Conservation (phyloP, 768 basidiomycete genomes). For the Termitomyces sp. region DNA sequence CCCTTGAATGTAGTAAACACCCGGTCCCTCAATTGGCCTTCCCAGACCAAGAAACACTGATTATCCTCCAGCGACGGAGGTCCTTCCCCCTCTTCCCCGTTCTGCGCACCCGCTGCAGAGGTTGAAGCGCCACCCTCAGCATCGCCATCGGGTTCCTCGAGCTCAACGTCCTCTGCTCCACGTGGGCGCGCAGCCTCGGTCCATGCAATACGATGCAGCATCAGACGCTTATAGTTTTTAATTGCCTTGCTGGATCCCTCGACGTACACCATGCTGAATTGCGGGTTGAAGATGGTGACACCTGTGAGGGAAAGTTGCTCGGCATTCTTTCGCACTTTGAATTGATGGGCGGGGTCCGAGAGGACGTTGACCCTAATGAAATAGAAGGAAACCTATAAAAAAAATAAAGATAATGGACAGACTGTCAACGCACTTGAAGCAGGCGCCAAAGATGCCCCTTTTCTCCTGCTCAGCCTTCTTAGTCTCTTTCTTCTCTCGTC, state of each 20-base stretch:
- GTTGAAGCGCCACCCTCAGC: slow-evolving; percentile 36
- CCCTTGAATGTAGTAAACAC: slow-evolving; percentile 79
- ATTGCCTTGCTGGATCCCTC: slow-evolving; percentile 89
- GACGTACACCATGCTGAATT: slow-evolving; percentile 89
- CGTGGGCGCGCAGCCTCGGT: slow-evolving; percentile 85
- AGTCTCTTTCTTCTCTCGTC: slow-evolving; percentile 80
- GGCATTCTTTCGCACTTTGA: slow-evolving; percentile 96
- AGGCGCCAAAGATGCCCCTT: slow-evolving; percentile 77
- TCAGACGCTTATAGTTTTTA: slow-evolving; percentile 82
- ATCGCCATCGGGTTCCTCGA: slow-evolving; percentile 51
- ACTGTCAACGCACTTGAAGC: slow-evolving; percentile 76
- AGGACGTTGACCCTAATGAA: slow-evolving; percentile 78
- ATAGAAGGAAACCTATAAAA: not conserved
- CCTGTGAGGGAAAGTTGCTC: slow-evolving; percentile 88
- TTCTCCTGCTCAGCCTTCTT: slow-evolving; percentile 89
- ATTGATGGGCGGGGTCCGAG: slow-evolving; percentile 89
- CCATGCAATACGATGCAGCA: slow-evolving; percentile 90
- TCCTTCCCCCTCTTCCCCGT: slow-evolving; percentile 27
- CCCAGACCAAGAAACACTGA: slow-evolving; percentile 90
- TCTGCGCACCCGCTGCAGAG: slow-evolving; percentile 12
- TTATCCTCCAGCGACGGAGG: slow-evolving; percentile 76
- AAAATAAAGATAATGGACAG: not conserved
- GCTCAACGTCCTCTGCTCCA: slow-evolving; percentile 68
- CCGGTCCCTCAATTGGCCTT: slow-evolving; percentile 83
- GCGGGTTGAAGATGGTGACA: slow-evolving; percentile 85